Evolutionary conservation across 495 filamentous ascomycete species (phyloP).

Genomic region (Aspergillus campestris): DNA sequence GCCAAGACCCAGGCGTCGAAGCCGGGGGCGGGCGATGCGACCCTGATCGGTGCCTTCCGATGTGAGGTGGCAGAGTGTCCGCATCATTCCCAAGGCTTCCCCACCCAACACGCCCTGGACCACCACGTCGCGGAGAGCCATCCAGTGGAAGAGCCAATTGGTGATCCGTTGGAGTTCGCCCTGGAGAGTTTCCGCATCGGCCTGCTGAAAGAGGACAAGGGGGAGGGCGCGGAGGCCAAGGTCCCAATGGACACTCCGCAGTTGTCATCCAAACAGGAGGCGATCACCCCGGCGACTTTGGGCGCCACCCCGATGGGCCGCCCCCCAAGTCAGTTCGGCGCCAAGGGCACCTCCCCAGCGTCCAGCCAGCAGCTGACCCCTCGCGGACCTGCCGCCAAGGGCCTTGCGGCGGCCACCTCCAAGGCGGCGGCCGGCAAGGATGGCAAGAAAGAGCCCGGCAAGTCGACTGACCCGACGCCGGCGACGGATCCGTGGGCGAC

Average conservation of each 20-base stretch:
- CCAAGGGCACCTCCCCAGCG: slow-evolving; percentile 32
- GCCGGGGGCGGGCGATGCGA: slow-evolving; percentile 25
- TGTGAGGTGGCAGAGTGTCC: slow-evolving; percentile 40
- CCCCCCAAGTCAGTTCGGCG: slow-evolving; percentile 28
- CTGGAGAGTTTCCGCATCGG: slow-evolving; percentile 35
- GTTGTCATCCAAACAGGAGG: slow-evolving; percentile 23
- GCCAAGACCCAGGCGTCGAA: slow-evolving; percentile 26
- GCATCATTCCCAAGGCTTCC: slow-evolving; percentile 36
- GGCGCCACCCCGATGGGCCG: slow-evolving; percentile 37
- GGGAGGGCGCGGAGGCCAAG: slow-evolving; percentile 17
- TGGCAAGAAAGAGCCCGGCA: slow-evolving; percentile 21
- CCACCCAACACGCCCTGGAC: slow-evolving; percentile 34
- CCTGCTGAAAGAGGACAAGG: slow-evolving; percentile 28
- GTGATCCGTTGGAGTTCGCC: slow-evolving; percentile 38
- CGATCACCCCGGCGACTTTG: slow-evolving; percentile 26
- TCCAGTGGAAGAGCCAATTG: slow-evolving; percentile 36
- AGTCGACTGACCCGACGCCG: slow-evolving; percentile 11
- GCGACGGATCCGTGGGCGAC: slow-evolving; percentile 34
- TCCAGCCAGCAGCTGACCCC: slow-evolving; percentile 38
- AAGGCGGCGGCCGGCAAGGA: slow-evolving; percentile 23
- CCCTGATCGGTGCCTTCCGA: slow-evolving; percentile 27
- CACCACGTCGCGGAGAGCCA: slow-evolving; percentile 42
- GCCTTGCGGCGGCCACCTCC: slow-evolving; percentile 11
- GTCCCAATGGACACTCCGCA: slow-evolving; percentile 12
- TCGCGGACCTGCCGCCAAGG: slow-evolving; percentile 23